phyloP scores from a whole-genome alignment of 805 yeast genomes.

The Candida taoyuanica region DNA sequence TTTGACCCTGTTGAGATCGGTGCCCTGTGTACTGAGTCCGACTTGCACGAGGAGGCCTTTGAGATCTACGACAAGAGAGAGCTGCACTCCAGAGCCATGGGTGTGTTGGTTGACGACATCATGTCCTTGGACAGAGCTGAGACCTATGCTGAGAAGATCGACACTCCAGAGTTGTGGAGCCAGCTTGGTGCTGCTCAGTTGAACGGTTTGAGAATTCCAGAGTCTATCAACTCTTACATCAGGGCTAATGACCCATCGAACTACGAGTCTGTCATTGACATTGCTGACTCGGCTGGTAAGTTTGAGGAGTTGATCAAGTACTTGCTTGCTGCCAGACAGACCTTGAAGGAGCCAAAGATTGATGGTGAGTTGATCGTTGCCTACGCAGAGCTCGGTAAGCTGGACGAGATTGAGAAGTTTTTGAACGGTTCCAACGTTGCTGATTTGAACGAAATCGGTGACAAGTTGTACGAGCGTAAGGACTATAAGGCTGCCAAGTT shows the following conservation, averaged over 20 bases:
- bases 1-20: constrained; percentile 95
- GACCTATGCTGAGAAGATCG: constrained; percentile 85
- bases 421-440: constrained; percentile 89
- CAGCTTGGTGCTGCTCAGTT: constrained; percentile 95
- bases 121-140: constrained; percentile 95
- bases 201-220: constrained; percentile 87
- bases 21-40: constrained; percentile 83
- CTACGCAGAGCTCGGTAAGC: constrained; percentile 72
- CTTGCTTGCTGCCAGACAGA: constrained; percentile 86
- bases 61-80: constrained; percentile 86
- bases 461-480: constrained; percentile 71
- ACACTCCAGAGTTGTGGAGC: constrained; percentile 85
- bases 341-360: constrained; percentile 84
- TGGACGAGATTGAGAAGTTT: constrained; percentile 78
- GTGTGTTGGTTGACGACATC: constrained; percentile 86
- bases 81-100: constrained; percentile 72
- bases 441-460: constrained; percentile 88
- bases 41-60: constrained; percentile 88
- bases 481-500: constrained; percentile 92
- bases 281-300: constrained; percentile 93
- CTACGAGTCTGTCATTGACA: constrained; percentile 87
- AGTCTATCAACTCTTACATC: constrained; percentile 87
- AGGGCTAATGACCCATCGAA: constrained; percentile 89
- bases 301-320: constrained; percentile 88
- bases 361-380: constrained; percentile 90